phyloP scores from a whole-genome alignment of 2,329 filamentous ascomycete genomes.

The Monilinia aucupariae region DNA sequence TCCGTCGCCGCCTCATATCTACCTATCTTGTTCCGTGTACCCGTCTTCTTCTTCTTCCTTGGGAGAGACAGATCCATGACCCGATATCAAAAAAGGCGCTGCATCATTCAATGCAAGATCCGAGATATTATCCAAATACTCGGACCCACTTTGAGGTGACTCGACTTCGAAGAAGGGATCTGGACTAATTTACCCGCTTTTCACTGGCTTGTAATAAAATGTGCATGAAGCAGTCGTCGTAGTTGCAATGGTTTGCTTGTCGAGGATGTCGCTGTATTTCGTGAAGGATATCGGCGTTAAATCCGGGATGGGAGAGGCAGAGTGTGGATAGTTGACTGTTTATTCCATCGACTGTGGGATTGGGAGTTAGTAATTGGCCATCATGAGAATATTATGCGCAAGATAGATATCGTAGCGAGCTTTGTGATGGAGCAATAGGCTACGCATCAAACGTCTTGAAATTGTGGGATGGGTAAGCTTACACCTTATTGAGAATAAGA shows the following conservation, averaged over 20 bases:
- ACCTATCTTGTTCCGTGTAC: background rate
- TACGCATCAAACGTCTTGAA: background rate
- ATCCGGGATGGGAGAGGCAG: background rate
- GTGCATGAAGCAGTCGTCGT: background rate
- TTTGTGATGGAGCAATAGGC: background rate
- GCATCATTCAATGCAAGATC: background rate
- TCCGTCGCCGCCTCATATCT: background rate
- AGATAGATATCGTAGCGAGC: background rate
- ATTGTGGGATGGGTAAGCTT: background rate
- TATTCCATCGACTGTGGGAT: background rate
- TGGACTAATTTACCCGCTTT: background rate
- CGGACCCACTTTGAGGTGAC: background rate
- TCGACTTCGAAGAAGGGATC: background rate
- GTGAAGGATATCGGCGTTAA: background rate
- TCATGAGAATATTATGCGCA: background rate
- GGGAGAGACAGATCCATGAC: background rate
- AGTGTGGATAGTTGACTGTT: background rate
- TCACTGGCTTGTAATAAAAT: too few species aligned
- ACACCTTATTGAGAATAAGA: background rate
- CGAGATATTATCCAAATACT: background rate
- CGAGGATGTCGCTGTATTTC: background rate
- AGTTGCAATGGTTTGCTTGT: background rate
- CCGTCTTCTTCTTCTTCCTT: background rate
- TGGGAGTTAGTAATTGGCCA: background rate
- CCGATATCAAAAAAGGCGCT: background rate